These are phyloP conservation scores for Artemisia argyi DNA, from an alignment of 129 eudicot genomes.

Conservation along the genomic window DNA sequence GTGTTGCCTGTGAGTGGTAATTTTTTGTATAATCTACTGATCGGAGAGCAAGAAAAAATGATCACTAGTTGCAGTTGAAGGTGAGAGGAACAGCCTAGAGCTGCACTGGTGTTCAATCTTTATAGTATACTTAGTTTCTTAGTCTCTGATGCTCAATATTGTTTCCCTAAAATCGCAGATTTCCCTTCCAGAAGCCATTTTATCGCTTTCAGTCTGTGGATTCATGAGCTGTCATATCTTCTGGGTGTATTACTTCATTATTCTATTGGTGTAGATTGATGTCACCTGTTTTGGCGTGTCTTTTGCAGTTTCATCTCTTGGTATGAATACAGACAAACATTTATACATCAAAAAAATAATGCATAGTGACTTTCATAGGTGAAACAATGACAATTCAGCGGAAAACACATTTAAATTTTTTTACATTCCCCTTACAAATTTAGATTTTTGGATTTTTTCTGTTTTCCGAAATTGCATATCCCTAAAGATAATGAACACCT, in stretches of 20 bases:
- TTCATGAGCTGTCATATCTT: slow-evolving; percentile 48
- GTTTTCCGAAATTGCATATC: neutral
- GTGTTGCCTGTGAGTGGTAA: slow-evolving; percentile 12
- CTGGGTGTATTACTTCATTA: slow-evolving; percentile 42
- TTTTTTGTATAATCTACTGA: slow-evolving; percentile 20
- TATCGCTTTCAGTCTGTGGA: slow-evolving; percentile 60
- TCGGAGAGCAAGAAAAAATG: slow-evolving; percentile 10
- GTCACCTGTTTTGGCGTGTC: slow-evolving; percentile 36
- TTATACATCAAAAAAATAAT: slow-evolving; percentile 26
- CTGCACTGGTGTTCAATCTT: slow-evolving; percentile 35
- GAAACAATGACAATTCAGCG: slow-evolving; percentile 1
- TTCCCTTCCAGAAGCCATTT: slow-evolving; percentile 55
- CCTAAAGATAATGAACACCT: too few relatives aligned
- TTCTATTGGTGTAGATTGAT: slow-evolving; percentile 32
- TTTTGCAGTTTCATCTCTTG: slow-evolving; percentile 49
- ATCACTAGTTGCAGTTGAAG: slow-evolving; percentile 40
- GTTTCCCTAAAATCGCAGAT: slow-evolving; percentile 78
- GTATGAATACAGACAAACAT: slow-evolving; percentile 40
- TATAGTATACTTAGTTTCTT: slow-evolving; percentile 30
- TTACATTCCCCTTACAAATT: neutral
- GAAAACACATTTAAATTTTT: neutral
- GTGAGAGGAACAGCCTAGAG: slow-evolving; percentile 44
- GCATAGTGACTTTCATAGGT: neutral
- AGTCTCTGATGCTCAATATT: slow-evolving; percentile 60
- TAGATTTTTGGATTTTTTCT: neutral